Percentiles rank a stretch among this genome's conserved stretches.
Conservation (phyloP, 805 yeast species). For the Hagleromyces aurorensis region DNA sequence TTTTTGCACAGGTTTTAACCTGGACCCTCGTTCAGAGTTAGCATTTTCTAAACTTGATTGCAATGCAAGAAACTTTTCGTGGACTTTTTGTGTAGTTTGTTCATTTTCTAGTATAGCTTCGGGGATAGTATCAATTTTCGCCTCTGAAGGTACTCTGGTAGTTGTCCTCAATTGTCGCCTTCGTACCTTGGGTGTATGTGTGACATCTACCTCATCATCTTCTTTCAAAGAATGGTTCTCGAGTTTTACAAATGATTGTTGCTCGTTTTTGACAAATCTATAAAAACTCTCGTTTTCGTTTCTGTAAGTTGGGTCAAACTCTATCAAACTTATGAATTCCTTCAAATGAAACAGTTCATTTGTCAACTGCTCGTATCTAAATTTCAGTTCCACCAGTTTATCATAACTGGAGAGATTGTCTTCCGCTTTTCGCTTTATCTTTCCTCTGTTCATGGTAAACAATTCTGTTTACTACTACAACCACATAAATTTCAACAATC, state of each 20-base stretch:
- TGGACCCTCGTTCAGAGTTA: too few species aligned
- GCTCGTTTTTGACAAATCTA: constrained; percentile 26
- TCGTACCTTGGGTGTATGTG: constrained; percentile 5
- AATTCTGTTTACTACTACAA: too few species aligned
- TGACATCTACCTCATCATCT: not conserved
- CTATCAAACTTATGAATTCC: constrained; percentile 52
- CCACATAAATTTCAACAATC: too few species aligned
- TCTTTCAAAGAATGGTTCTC: constrained; percentile 9
- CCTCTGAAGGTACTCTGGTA: constrained; percentile 7
- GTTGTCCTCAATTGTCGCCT: constrained; percentile 13
- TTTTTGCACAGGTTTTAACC: too few species aligned
- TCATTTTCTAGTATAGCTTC: too few species aligned
- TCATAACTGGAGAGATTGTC: constrained; percentile 5
- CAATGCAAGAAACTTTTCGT: too few species aligned
- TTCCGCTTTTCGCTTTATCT: constrained; percentile 4
- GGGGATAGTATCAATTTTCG: too few species aligned
- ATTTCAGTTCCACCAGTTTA: constrained; percentile 35
- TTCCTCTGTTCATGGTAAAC: constrained; percentile 9
- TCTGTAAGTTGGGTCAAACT: constrained; percentile 46
- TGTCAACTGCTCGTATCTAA: constrained; percentile 40
- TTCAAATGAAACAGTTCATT: constrained; percentile 59
- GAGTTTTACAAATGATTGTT: constrained; percentile 7
- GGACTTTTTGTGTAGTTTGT: too few species aligned
- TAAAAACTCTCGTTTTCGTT: constrained; percentile 33
- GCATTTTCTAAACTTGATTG: too few species aligned